Conservation (phyloP, 495 filamentous ascomycete genomes). For the Lindgomyces ingoldianus region DNA sequence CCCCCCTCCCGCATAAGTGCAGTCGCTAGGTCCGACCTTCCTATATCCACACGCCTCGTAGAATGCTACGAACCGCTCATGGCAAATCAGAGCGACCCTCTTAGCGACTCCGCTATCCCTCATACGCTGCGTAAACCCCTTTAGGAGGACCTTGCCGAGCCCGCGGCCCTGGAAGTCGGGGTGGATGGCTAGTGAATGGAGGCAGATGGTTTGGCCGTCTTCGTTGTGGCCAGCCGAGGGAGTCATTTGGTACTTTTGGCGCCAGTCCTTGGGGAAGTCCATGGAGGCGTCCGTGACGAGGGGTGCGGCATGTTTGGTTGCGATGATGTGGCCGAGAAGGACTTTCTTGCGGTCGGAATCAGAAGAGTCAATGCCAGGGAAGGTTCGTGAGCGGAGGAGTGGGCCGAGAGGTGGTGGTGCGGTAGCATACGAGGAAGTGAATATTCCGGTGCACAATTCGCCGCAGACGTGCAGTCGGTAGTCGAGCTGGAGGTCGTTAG, state of each 20-base stretch:
- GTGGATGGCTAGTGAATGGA: conserved; percentile 81
- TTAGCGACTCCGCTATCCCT: conserved; percentile 66
- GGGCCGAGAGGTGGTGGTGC: conserved; percentile 51
- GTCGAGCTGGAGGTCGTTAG: conserved; percentile 59
- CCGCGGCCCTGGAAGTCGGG: conserved; percentile 73
- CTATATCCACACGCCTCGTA: conserved; percentile 77
- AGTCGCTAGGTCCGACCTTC: conserved; percentile 64
- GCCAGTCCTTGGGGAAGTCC: conserved; percentile 68
- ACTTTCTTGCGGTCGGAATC: conserved; percentile 56
- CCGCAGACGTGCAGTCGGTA: conserved; percentile 79
- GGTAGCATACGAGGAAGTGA: conserved; percentile 54
- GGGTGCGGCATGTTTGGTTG: conserved; percentile 63
- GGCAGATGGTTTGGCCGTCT: conserved; percentile 67
- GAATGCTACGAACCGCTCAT: conserved; percentile 66
- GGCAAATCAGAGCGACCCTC: conserved; percentile 68
- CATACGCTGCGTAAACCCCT: conserved; percentile 72
- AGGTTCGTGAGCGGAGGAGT: conserved; percentile 35
- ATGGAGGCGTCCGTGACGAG: conserved; percentile 76
- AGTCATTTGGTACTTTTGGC: conserved; percentile 22
- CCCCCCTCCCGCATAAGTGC: conserved; percentile 70
- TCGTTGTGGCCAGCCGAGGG: conserved; percentile 65
- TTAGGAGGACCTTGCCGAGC: conserved; percentile 73
- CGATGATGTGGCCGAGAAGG: conserved; percentile 80
- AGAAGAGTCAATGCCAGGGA: conserved; percentile 50
- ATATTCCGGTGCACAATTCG: conserved; percentile 81